Evolutionary conservation across 1,139 yeast genomes (phyloP).

Genomic region (Dujonia santamariae): DNA sequence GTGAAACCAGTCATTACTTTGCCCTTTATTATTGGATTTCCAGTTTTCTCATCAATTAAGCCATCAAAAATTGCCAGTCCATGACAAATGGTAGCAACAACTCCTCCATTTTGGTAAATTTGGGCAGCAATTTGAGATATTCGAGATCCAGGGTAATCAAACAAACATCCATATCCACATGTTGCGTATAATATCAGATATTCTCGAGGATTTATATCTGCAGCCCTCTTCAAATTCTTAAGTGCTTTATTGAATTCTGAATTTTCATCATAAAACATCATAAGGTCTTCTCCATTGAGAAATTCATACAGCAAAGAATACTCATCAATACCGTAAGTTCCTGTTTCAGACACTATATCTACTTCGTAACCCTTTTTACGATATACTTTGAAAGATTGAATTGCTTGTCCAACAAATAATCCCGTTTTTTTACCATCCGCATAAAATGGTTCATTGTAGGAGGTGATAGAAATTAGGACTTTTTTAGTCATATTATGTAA

Average conservation of each 20-base stretch:
- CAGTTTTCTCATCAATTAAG: constrained; percentile 13
- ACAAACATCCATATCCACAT: constrained; percentile 21
- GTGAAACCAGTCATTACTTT: constrained; percentile 21
- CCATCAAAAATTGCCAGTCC: constrained; percentile 19
- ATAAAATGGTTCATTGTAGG: constrained; percentile 18
- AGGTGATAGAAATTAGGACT: constrained; percentile 18
- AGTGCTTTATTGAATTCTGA: constrained; percentile 15
- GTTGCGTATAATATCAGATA: constrained; percentile 21
- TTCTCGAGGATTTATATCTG: constrained; percentile 15
- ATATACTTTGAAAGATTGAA: constrained; percentile 18
- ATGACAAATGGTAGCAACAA: constrained; percentile 21
- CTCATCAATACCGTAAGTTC: constrained; percentile 20
- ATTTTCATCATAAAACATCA: constrained; percentile 12
- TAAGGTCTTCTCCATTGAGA: constrained; percentile 14
- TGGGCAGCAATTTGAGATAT: constrained; percentile 15
- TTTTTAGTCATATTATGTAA: constrained; percentile 8
- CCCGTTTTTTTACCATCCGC: constrained; percentile 19
- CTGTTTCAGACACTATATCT: constrained; percentile 21
- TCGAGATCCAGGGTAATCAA: constrained; percentile 19
- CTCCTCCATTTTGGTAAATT: constrained; percentile 17
- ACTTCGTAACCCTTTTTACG: constrained; percentile 15
- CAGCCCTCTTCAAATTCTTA: constrained; percentile 14
- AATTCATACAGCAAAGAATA: constrained; percentile 14
- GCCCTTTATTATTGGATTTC: constrained; percentile 16
- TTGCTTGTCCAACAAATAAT: constrained; percentile 17